These are phyloP conservation scores for Pyrenochaeta sp. DNA, from an alignment of 2,329 filamentous ascomycete genomes.

Conservation along the genomic window DNA sequence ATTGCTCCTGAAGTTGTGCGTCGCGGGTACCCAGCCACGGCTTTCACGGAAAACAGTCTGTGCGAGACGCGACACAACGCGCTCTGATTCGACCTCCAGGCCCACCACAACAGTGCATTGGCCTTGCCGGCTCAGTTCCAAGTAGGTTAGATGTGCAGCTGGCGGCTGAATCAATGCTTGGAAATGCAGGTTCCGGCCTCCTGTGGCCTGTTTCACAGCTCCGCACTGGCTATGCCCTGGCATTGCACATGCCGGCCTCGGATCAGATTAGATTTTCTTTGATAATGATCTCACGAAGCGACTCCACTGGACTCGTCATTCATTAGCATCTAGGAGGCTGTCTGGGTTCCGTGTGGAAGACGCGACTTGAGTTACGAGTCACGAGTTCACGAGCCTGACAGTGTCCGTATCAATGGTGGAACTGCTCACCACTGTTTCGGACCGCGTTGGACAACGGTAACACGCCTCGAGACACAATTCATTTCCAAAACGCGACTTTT, in stretches of 20 bases:
- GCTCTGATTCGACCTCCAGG: constrained; percentile 34
- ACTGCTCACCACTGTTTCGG: too few species aligned
- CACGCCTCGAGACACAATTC: too few species aligned
- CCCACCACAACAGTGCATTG: constrained; percentile 37
- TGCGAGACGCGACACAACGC: constrained; percentile 42
- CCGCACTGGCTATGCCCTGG: constrained; percentile 23
- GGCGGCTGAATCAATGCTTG: constrained; percentile 42
- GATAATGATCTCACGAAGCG: constrained; percentile 12
- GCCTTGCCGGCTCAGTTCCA: constrained; percentile 30
- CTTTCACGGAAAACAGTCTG: constrained; percentile 31
- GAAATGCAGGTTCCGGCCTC: constrained; percentile 28
- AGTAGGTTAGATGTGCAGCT: constrained; percentile 27
- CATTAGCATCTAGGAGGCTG: too few species aligned
- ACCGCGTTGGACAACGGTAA: too few species aligned
- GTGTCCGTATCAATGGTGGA: too few species aligned
- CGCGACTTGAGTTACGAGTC: too few species aligned
- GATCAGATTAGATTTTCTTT: constrained; percentile 39
- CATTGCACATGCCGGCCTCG: constrained; percentile 19
- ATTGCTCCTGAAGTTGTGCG: constrained; percentile 11
- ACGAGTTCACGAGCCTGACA: too few species aligned
- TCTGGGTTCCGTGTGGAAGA: too few species aligned
- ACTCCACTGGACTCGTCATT: constrained; percentile 16
- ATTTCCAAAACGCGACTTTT: too few species aligned
- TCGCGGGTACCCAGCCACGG: constrained; percentile 36
- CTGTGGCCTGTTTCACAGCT: constrained; percentile 13